Conservation (phyloP, 2,329 filamentous ascomycete genomes). For the Aureobasidium sp. region DNA sequence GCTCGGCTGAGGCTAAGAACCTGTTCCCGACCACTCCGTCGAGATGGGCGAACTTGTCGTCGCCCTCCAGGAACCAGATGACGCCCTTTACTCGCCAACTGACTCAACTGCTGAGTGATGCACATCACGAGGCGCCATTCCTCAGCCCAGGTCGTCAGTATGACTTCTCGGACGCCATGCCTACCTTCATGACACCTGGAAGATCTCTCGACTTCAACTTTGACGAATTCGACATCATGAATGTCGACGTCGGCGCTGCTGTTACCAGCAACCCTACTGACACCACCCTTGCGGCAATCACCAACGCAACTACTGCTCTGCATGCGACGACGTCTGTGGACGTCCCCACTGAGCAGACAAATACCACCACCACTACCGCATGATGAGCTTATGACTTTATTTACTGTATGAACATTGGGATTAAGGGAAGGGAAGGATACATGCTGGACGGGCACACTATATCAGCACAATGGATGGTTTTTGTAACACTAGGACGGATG, state of each 20-base stretch:
- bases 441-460: background rate
- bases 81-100: slow-evolving; percentile 57
- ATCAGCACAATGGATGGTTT: background rate
- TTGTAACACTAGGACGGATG: slow-evolving; percentile 1
- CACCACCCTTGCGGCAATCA: background rate
- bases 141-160: slow-evolving; percentile 22
- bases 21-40: slow-evolving; percentile 26
- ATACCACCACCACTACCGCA: background rate
- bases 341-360: background rate
- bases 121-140: slow-evolving; percentile 19
- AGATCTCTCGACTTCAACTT: slow-evolving; percentile 20
- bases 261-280: background rate
- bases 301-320: slow-evolving; percentile 4
- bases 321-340: background rate
- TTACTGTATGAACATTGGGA: slow-evolving; percentile 11
- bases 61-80: slow-evolving; percentile 24
- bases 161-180: slow-evolving; percentile 26
- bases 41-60: slow-evolving; percentile 26
- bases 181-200: slow-evolving; percentile 25
- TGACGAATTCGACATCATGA: slow-evolving; percentile 2
- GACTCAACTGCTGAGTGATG: slow-evolving; percentile 54
- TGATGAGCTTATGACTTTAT: slow-evolving; percentile 11
- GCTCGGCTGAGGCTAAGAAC: slow-evolving; percentile 21
- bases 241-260: background rate
- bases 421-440: background rate